A percentile compares a stretch with the other conserved stretches of the same genome.
Evolutionary conservation across 2,329 filamentous ascomycete genomes (phyloP).

Genomic region (Aspergillus ochraceus): DNA sequence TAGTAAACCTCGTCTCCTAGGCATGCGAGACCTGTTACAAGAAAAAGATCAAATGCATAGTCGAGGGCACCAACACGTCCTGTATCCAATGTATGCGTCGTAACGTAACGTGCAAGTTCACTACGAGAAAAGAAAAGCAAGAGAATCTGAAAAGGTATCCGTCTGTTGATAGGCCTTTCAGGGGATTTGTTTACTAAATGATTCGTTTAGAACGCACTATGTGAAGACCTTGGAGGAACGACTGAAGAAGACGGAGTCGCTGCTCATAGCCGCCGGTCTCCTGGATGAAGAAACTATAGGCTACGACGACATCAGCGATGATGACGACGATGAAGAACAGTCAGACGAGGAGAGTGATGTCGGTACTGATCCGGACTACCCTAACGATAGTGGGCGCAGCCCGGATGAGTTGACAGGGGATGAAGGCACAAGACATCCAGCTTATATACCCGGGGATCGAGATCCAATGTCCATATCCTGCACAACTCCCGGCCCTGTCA

Average conservation of each 20-base stretch:
- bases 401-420: neutral
- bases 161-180: neutral
- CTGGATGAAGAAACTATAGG: slow-evolving; percentile 76
- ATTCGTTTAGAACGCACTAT: slow-evolving; percentile 73
- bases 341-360: slow-evolving; percentile 13
- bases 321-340: slow-evolving; percentile 13
- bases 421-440: neutral
- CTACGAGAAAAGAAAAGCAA: slow-evolving; percentile 89
- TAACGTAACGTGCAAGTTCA: slow-evolving; percentile 91
- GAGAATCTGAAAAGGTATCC: slow-evolving; percentile 81
- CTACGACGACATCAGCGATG: slow-evolving; percentile 20
- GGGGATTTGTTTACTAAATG: slow-evolving; percentile 4
- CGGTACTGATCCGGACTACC: slow-evolving; percentile 41
- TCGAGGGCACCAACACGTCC: slow-evolving; percentile 68
- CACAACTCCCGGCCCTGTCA: neutral
- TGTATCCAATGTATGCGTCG: slow-evolving; percentile 93
- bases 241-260: slow-evolving; percentile 83
- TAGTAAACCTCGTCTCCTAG: slow-evolving; percentile 44
- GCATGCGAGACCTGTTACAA: slow-evolving; percentile 92
- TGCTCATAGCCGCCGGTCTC: slow-evolving; percentile 79
- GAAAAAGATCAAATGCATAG: slow-evolving; percentile 87
- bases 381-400: slow-evolving; percentile 2
- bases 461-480: neutral
- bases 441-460: neutral
- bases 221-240: slow-evolving; percentile 92